Conservation (phyloP, 148 eudicot species). For the Fallopia convolvulus region DNA sequence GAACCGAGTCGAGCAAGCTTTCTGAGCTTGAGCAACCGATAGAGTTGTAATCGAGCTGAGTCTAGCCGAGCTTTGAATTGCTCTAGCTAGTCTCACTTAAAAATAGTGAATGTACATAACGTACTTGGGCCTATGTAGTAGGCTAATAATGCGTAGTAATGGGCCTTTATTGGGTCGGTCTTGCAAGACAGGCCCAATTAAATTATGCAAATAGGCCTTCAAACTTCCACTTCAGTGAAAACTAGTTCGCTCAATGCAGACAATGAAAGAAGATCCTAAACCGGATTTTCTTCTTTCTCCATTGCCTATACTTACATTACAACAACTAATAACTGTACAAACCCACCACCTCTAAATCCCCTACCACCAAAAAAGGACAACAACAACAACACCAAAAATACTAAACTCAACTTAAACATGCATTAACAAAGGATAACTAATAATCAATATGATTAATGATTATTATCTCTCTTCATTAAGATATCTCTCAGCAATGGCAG, state of each 20-base stretch:
- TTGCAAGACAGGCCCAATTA: background rate
- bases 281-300: background rate
- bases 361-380: background rate
- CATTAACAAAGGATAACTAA: background rate
- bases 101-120: too few relatives aligned
- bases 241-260: background rate
- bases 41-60: too few relatives aligned
- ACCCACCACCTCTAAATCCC: background rate
- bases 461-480: constrained; percentile 12
- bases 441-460: background rate
- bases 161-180: background rate
- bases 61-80: too few relatives aligned
- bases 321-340: background rate
- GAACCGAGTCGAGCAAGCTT: too few relatives aligned
- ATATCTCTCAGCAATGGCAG: constrained; percentile 34
- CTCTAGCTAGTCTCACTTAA: too few relatives aligned
- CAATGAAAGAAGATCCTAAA: background rate
- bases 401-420: background rate
- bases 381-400: background rate
- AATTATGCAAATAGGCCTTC: background rate
- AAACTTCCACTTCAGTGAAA: background rate
- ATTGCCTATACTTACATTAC: background rate
- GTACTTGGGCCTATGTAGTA: background rate
- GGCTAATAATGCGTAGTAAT: background rate
- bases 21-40: too few relatives aligned